These are phyloP conservation scores for Macrolepiota dolichaula DNA, from an alignment of 768 basidiomycete genomes.

Conservation along the genomic window DNA sequence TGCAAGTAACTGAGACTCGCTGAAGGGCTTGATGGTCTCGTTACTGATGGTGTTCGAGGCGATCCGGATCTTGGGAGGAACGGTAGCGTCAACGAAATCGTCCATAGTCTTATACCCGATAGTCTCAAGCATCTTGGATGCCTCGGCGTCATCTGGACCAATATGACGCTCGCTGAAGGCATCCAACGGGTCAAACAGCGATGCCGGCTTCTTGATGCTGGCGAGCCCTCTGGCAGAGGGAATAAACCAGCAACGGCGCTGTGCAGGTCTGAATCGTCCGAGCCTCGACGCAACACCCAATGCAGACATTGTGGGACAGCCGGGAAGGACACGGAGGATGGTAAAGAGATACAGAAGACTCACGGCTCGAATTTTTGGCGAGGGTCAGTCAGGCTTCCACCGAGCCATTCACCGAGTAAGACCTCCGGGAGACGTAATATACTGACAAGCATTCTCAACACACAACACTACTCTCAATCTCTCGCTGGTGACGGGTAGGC, in stretches of 20 bases:
- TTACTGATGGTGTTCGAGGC: conserved; percentile 57
- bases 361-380: conserved; percentile 17
- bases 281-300: conserved; percentile 26
- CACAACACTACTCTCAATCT: not conserved
- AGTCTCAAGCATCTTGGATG: conserved; percentile 73
- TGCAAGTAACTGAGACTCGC: conserved; percentile 79
- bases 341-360: conserved; percentile 19
- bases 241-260: conserved; percentile 15
- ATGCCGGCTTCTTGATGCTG: conserved; percentile 54
- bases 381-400: conserved; percentile 35
- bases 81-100: conserved; percentile 77
- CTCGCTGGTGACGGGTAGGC: not conserved
- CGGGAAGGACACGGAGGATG: conserved; percentile 9
- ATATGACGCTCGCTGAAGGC: conserved; percentile 89
- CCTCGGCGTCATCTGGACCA: conserved; percentile 85
- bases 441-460: conserved; percentile 18
- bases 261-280: conserved; percentile 22
- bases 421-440: conserved; percentile 25
- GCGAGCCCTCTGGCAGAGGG: conserved; percentile 43
- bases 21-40: conserved; percentile 67
- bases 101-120: conserved; percentile 89
- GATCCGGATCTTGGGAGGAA: conserved; percentile 80
- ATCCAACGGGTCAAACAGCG: conserved; percentile 84
- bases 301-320: conserved; percentile 26
- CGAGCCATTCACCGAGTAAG: conserved; percentile 61